These are phyloP conservation scores for Tolypocladium inflatum DNA, from an alignment of 2,329 filamentous ascomycete species.

Conservation along the genomic window DNA sequence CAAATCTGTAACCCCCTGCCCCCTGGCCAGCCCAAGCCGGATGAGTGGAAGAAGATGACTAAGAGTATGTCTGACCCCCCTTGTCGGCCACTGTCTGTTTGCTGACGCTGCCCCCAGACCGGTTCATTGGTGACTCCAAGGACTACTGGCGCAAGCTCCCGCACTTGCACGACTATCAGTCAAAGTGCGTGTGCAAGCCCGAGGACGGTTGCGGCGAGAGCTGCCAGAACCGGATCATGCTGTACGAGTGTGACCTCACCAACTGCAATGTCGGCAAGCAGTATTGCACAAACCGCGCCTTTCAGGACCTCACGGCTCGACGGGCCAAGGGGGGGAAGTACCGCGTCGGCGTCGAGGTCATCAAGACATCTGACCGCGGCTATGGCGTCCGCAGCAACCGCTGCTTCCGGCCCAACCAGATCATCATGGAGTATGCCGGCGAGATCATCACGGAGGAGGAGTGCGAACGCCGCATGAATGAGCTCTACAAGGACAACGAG, in stretches of 20 bases:
- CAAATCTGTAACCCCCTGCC: slow-evolving; percentile 84
- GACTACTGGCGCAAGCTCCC: slow-evolving; percentile 74
- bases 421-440: slow-evolving; percentile 97
- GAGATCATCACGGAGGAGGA: slow-evolving; percentile 96
- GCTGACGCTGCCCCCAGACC: slow-evolving; percentile 49
- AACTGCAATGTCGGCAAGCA: slow-evolving; percentile 77
- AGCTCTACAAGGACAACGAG: slow-evolving; percentile 87
- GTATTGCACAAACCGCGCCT: slow-evolving; percentile 76
- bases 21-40: slow-evolving; percentile 78
- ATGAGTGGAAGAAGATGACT: slow-evolving; percentile 86
- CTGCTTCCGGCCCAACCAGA: slow-evolving; percentile 78
- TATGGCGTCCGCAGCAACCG: slow-evolving; percentile 89
- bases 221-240: slow-evolving; percentile 93
- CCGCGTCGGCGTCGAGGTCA: slow-evolving; percentile 87
- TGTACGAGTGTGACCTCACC: slow-evolving; percentile 86
- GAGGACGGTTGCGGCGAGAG: slow-evolving; percentile 79
- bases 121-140: slow-evolving; percentile 78
- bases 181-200: slow-evolving; percentile 66
- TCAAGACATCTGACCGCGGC: slow-evolving; percentile 81
- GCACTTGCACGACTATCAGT: slow-evolving; percentile 63
- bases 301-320: slow-evolving; percentile 68
- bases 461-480: slow-evolving; percentile 87
- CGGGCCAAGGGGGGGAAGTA: slow-evolving; percentile 74
- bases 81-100: background rate
- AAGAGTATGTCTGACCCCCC: slow-evolving; percentile 55